Evolutionary conservation across 257 asterid genomes (phyloP).

Genomic region (Gardenia jasminoides): DNA sequence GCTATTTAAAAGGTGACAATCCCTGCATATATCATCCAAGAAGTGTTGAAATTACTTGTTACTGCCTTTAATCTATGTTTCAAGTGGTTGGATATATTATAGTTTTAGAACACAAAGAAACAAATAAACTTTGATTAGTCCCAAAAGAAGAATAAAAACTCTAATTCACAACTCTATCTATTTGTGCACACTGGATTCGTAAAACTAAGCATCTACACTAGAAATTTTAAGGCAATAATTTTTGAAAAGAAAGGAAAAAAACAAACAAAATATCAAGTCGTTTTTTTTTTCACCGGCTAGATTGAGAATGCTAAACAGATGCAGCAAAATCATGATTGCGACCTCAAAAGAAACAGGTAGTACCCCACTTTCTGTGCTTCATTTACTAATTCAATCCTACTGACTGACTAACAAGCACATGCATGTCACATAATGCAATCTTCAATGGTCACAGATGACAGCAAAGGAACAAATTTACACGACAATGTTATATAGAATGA

Average conservation of each 20-base stretch:
- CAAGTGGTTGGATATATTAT: not conserved
- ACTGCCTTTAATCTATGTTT: not conserved
- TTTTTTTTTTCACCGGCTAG: not conserved
- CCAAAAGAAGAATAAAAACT: too few species aligned
- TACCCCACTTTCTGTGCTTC: conserved; percentile 14
- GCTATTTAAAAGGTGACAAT: too few species aligned
- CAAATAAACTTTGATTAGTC: not conserved
- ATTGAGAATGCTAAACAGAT: not conserved
- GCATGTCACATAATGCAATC: not conserved
- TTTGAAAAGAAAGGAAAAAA: not conserved
- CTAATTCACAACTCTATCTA: not conserved
- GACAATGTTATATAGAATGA: not conserved
- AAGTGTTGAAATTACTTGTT: not conserved
- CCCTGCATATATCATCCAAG: not conserved
- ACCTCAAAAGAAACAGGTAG: conserved; percentile 6
- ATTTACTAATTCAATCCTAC: not conserved
- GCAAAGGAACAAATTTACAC: not conserved
- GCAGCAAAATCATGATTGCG: conserved; percentile 6
- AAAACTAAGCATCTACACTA: not conserved
- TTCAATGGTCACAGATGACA: conserved; percentile 1
- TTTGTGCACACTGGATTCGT: not conserved
- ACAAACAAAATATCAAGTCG: not conserved
- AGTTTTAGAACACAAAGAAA: not conserved
- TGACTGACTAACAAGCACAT: not conserved
- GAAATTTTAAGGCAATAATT: not conserved